These are phyloP conservation scores for Pestalotiopsis sp. DNA, from an alignment of 2,329 filamentous ascomycete species.

Conservation along the genomic window DNA sequence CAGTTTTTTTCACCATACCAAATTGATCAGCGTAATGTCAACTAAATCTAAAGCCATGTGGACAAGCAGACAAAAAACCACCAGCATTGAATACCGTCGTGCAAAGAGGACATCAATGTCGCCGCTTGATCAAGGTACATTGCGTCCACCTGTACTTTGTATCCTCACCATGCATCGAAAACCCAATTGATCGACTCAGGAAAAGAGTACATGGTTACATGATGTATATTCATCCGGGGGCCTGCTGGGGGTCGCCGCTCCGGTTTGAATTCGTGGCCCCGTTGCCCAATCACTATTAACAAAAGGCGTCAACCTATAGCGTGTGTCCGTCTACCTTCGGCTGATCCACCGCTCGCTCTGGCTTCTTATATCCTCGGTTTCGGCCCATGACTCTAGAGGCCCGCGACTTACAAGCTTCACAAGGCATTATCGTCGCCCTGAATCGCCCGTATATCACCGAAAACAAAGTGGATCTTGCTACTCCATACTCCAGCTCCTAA, in stretches of 20 bases:
- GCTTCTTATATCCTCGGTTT: slow-evolving; percentile 40
- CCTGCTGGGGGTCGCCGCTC: slow-evolving; percentile 34
- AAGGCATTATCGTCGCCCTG: slow-evolving; percentile 30
- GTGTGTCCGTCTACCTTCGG: slow-evolving; percentile 32
- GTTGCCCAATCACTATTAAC: slow-evolving; percentile 31
- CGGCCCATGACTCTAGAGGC: slow-evolving; percentile 30
- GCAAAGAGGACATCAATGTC: too few species aligned
- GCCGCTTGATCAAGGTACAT: too few species aligned
- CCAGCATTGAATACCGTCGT: too few species aligned
- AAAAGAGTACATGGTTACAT: background rate
- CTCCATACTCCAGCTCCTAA: slow-evolving; percentile 14
- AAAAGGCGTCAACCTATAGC: slow-evolving; percentile 29
- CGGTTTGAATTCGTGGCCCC: slow-evolving; percentile 40
- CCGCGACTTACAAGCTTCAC: slow-evolving; percentile 27
- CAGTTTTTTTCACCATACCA: too few species aligned
- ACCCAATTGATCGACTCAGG: background rate
- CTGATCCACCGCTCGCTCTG: slow-evolving; percentile 29
- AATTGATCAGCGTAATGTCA: too few species aligned
- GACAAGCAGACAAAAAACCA: too few species aligned
- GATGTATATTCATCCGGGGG: slow-evolving; percentile 29
- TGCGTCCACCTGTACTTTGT: too few species aligned
- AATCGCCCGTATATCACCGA: slow-evolving; percentile 32
- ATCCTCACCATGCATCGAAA: background rate
- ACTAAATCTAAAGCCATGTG: too few species aligned
- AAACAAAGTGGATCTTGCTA: slow-evolving; percentile 27